Base-by-base conservation (phyloP, 2,329 filamentous ascomycete species). In the Allantophomopsis lycopodina region DNA sequence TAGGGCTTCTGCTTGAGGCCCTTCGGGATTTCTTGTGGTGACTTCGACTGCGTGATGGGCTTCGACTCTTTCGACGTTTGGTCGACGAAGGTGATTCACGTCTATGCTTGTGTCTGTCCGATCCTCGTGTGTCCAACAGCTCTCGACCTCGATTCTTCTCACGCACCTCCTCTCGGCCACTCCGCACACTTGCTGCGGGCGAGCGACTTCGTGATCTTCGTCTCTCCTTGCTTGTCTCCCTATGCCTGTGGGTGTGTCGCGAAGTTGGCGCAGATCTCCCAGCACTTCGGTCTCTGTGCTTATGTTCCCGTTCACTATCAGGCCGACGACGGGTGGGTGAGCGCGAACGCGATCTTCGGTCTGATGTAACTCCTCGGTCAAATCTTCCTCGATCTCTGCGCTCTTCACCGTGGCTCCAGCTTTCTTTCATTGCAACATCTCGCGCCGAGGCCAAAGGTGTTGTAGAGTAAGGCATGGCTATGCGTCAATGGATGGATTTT, bases 381-480 rank as follows among this genome's bases (percentile, higher is more conserved):
- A 57, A 53, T 59, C 58, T 56, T 47, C 58, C 57, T 57, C 58
- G 55, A 45, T 61, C 58, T 61, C 58, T 59, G 51, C 58, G 58
- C 44, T 60, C 58, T 48, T 60, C 53, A 50, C 54, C 56, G 55
- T 55, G 51, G 56, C 55, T 59, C 56, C 57, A 59, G 50, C 55
- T 60, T 55, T 59, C 55, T 59, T 56, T 60, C 58, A 61, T 61
- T 52, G 55, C 58, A 55, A 57, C 58, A 60, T 61, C 48, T 54
- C 56, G 57, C 44, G 44, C 45, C 14, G 40, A 42, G 44, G 46
- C 41, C 38, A 44, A 45, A 47, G 48, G 43, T 46, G 46, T 43
- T 42, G 34, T 37, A 39, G 40, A 20, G 10, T 28, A 35, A 39
- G 14, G 17, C 20, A 39, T 38, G 20, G 16, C 32, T 30, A 21